Evolutionary conservation across 768 basidiomycete species (phyloP).

Genomic region (Coprinopsis strossmayeri): DNA sequence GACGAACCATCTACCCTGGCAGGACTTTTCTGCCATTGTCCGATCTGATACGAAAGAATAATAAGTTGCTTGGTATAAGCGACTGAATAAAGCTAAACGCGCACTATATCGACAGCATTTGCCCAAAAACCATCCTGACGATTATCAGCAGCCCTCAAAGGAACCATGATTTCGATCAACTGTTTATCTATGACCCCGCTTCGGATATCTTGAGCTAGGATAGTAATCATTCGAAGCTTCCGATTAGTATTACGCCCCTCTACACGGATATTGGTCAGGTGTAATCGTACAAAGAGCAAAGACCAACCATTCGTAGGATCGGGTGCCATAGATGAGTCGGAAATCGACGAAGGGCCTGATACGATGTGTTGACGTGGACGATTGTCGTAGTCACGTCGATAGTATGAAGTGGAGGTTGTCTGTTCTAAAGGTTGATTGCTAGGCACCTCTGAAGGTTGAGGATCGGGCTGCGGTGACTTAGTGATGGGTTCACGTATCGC

Average conservation of each 20-base stretch:
- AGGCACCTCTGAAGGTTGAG: too few species aligned
- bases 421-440: too few species aligned
- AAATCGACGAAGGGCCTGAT: too few species aligned
- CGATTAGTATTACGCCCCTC: too few species aligned
- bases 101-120: slow-evolving; percentile 55
- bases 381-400: neutral
- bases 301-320: too few species aligned
- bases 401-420: neutral
- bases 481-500: too few species aligned
- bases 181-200: slow-evolving; percentile 47
- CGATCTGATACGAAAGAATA: slow-evolving; percentile 23
- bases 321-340: too few species aligned
- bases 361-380: too few species aligned
- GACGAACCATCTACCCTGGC: slow-evolving; percentile 61
- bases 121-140: slow-evolving; percentile 62
- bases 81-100: slow-evolving; percentile 11
- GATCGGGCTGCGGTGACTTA: too few species aligned
- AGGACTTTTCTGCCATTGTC: slow-evolving; percentile 52
- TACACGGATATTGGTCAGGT: too few species aligned
- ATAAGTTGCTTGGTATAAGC: slow-evolving; percentile 2
- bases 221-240: slow-evolving; percentile 53
- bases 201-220: slow-evolving; percentile 61
- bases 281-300: too few species aligned
- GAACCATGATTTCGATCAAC: slow-evolving; percentile 60
- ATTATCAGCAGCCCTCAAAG: slow-evolving; percentile 41